Percentiles rank a stretch among this genome's conserved stretches.
Conservation (phyloP, 2,329 filamentous ascomycete genomes). For the Scedosporium minutisporum region DNA sequence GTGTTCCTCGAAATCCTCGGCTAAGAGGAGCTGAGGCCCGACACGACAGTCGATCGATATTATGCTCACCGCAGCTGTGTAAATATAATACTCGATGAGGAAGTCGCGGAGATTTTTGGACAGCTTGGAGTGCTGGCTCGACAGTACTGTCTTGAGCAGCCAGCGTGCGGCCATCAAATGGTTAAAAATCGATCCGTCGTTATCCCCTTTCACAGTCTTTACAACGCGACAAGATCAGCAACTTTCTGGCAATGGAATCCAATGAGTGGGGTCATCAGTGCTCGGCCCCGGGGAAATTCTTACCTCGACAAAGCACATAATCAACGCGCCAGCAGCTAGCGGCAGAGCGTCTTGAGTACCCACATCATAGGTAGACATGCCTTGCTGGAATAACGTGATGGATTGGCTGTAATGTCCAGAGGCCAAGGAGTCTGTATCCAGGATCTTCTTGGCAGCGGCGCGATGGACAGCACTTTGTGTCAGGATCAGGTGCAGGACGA, state of each 20-base stretch:
- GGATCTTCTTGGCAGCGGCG: slow-evolving; percentile 19
- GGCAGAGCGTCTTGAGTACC: slow-evolving; percentile 26
- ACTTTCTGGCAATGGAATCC: too few species aligned
- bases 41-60: slow-evolving; percentile 29
- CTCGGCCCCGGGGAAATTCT: slow-evolving; percentile 2
- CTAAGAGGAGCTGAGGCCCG: slow-evolving; percentile 20
- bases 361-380: slow-evolving; percentile 22
- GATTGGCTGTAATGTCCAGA: slow-evolving; percentile 26
- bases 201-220: slow-evolving; percentile 32
- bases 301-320: slow-evolving; percentile 38
- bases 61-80: slow-evolving; percentile 36
- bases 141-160: slow-evolving; percentile 26
- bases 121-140: slow-evolving; percentile 19
- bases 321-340: slow-evolving; percentile 32
- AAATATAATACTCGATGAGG: slow-evolving; percentile 38
- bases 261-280: too few species aligned
- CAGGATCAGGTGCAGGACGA: slow-evolving; percentile 35
- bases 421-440: slow-evolving; percentile 20
- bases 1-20: slow-evolving; percentile 19
- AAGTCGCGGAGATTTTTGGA: slow-evolving; percentile 31
- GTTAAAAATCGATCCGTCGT: slow-evolving; percentile 34
- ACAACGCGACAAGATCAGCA: slow-evolving; percentile 11
- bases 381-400: slow-evolving; percentile 24
- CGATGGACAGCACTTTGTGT: slow-evolving; percentile 32
- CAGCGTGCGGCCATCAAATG: slow-evolving; percentile 34